phyloP scores from a whole-genome alignment of 1,139 yeast genomes.

The Meyerozyma elateridarum region DNA sequence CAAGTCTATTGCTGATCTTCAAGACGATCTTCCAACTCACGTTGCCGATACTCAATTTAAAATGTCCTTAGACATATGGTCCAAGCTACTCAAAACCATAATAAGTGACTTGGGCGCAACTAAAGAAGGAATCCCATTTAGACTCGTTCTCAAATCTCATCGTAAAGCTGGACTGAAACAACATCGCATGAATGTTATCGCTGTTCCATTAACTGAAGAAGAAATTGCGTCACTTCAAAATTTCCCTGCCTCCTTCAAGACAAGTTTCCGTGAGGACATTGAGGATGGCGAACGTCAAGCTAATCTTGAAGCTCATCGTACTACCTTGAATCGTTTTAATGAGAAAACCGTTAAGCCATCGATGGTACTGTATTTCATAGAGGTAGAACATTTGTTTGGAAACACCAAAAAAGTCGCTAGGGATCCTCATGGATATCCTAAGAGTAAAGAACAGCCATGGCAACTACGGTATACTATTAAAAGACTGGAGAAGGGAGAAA shows the following conservation, averaged over 20 bases:
- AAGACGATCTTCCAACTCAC: slow-evolving; percentile 34
- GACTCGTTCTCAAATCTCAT: slow-evolving; percentile 23
- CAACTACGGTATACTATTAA: slow-evolving; percentile 8
- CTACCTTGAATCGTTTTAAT: slow-evolving; percentile 18
- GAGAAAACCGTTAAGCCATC: slow-evolving; percentile 7
- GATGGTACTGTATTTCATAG: slow-evolving; percentile 11
- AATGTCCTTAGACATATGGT: slow-evolving; percentile 56
- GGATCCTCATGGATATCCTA: slow-evolving; percentile 12
- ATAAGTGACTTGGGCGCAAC: slow-evolving; percentile 22
- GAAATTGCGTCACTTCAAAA: slow-evolving; percentile 23
- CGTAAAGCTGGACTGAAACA: not conserved
- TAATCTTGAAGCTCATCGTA: slow-evolving; percentile 17
- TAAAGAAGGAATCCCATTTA: slow-evolving; percentile 19
- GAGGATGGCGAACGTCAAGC: slow-evolving; percentile 15
- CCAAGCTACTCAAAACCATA: slow-evolving; percentile 42
- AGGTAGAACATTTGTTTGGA: slow-evolving; percentile 12
- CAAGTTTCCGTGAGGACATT: slow-evolving; percentile 21
- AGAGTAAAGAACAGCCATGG: slow-evolving; percentile 11
- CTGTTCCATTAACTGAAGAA: slow-evolving; percentile 26
- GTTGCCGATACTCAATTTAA: slow-evolving; percentile 75
- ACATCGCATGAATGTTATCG: slow-evolving; percentile 22
- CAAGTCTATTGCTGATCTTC: slow-evolving; percentile 18
- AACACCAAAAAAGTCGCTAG: slow-evolving; percentile 5
- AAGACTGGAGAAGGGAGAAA: slow-evolving; percentile 6
- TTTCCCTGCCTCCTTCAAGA: slow-evolving; percentile 20